These are phyloP conservation scores for Wallacemonas collosoma DNA, from an alignment of 208 protist species.

Conservation along the genomic window DNA sequence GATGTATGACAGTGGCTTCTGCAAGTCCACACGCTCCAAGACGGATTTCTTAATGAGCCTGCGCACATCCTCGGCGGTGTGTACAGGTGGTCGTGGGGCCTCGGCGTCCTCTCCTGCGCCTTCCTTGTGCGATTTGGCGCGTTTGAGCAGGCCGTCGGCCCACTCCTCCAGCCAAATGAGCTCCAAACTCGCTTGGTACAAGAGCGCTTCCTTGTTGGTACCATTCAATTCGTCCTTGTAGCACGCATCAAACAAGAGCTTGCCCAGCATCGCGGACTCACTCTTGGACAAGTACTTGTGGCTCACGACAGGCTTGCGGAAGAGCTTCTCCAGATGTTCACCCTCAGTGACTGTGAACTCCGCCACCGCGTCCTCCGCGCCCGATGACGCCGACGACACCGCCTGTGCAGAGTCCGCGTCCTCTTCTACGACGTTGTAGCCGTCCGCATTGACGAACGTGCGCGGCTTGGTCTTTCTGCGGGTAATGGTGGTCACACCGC, in stretches of 20 bases:
- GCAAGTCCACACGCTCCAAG: conserved; percentile 72
- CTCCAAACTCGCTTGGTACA: conserved; percentile 78
- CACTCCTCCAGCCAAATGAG: conserved; percentile 81
- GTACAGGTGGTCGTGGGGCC: background rate
- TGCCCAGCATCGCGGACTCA: conserved; percentile 42
- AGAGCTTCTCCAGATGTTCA: conserved; percentile 29
- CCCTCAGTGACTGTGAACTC: conserved; percentile 31
- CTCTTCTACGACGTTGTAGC: conserved; percentile 13
- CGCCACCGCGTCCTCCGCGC: background rate
- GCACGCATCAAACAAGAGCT: conserved; percentile 65
- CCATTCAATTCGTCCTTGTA: conserved; percentile 44
- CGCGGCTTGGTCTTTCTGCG: background rate
- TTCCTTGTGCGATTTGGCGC: background rate
- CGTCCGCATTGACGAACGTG: conserved; percentile 9
- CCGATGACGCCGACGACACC: too few species aligned
- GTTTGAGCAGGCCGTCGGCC: conserved; percentile 29
- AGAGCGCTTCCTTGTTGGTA: conserved; percentile 46
- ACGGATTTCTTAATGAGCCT: conserved; percentile 67
- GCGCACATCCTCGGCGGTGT: conserved; percentile 32
- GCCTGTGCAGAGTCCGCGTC: background rate
- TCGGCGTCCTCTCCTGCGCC: background rate
- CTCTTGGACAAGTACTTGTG: conserved; percentile 29
- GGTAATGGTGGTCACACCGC: conserved; percentile 3
- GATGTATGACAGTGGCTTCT: conserved; percentile 89
- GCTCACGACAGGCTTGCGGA: conserved; percentile 7